A percentile compares a stretch with the other conserved stretches of the same genome.
These are phyloP conservation scores for Tetrahymena borealis DNA, from an alignment of 73 alveolate species.

Conservation along the genomic window DNA sequence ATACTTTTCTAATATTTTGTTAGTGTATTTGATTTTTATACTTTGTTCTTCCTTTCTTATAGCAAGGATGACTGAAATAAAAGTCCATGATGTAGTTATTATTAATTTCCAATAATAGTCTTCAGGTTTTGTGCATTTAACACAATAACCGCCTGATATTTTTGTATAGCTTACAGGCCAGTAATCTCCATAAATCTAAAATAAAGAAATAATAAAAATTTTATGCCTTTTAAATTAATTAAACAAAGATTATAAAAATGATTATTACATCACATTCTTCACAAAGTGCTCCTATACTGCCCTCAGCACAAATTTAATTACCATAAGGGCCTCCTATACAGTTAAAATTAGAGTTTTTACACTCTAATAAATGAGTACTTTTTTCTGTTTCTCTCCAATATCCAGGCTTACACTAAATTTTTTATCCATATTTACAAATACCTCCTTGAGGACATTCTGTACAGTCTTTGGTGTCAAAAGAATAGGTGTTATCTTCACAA, in stretches of 20 bases:
- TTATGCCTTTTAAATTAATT: neutral
- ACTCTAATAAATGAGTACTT: conserved; percentile 25
- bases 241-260: neutral
- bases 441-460: conserved; percentile 30
- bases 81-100: conserved; percentile 4
- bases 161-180: neutral
- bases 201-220: neutral
- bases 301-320: neutral
- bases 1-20: no score
- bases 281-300: conserved; percentile 36
- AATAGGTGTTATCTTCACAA: conserved; percentile 12
- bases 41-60: neutral
- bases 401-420: conserved; percentile 20
- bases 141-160: neutral
- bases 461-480: conserved; percentile 5
- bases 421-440: conserved; percentile 26
- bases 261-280: conserved; percentile 12
- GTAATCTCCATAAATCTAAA: neutral
- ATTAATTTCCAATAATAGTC: neutral
- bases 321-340: conserved; percentile 27
- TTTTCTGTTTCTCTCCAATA: conserved; percentile 48
- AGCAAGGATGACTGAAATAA: neutral
- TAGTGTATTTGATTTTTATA: neutral
- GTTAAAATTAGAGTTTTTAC: neutral
- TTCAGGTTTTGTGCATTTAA: neutral